Percentiles rank a stretch among this genome's conserved stretches.
Evolutionary conservation across 331 rosid species (phyloP).

Genomic region (Malus hybrid): DNA sequence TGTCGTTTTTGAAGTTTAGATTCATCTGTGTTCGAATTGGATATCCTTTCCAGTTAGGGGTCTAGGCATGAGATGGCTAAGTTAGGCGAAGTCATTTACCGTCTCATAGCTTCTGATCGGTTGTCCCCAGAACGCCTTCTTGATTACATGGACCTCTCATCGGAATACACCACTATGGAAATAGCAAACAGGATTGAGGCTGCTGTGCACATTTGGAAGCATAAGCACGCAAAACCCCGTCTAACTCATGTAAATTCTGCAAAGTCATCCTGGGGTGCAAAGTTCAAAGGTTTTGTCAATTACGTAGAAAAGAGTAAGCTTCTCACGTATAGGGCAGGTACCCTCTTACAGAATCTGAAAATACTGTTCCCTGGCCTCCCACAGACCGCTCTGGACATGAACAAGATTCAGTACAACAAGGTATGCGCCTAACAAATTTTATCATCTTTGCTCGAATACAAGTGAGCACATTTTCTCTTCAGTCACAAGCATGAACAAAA

Average conservation of each 20-base stretch:
- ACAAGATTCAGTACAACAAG: constrained; percentile 17
- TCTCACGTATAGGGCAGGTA: constrained; percentile 36
- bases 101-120: constrained; percentile 27
- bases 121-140: constrained; percentile 40
- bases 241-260: constrained; percentile 7
- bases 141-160: constrained; percentile 45
- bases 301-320: constrained; percentile 27
- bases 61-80: background rate
- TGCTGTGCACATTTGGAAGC: constrained; percentile 45
- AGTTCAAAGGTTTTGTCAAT: constrained; percentile 29
- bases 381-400: constrained; percentile 39
- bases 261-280: constrained; percentile 44
- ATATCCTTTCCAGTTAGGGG: background rate
- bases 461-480: background rate
- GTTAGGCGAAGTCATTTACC: constrained; percentile 34
- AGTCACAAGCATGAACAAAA: background rate
- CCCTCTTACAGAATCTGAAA: constrained; percentile 30
- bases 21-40: background rate
- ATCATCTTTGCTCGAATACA: background rate
- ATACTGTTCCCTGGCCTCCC: constrained; percentile 44
- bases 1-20: background rate
- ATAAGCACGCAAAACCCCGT: constrained; percentile 15
- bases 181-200: constrained; percentile 29
- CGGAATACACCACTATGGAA: constrained; percentile 26
- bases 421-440: constrained; percentile 5